Base-by-base conservation (phyloP, 2,329 filamentous ascomycete genomes). In the Neurospora crassa region DNA sequence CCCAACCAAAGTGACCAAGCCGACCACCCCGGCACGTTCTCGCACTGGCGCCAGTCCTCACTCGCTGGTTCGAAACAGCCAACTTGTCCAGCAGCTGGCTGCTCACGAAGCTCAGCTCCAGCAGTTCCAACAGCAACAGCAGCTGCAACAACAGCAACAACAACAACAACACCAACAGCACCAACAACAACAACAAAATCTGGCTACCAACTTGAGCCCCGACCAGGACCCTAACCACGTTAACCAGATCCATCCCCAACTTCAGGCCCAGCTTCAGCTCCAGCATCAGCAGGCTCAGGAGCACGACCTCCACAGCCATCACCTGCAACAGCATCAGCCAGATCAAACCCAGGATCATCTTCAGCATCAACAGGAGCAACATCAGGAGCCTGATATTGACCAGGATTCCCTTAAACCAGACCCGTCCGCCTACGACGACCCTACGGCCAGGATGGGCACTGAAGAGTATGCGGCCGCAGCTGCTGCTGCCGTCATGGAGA, bases 1-100 rank as follows among this genome's bases (percentile, higher is more conserved):
- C 70, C 79, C 79, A 43, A 81, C 77, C 78, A 84, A 83, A 77
- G 82, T 85, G 76, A 81, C 80, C 69, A 86, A 85, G 77, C 77
- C 80, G 59, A 73, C 74, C 67, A 72, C 76, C 37, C 70, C 74
- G 67, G 72, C 75, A 53, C 76, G 77, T 67, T 76, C 76, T 67
- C 76, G 77, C 67, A 78, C 79, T 40, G 75, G 75, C 72, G 74
- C 77, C 71, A 79, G 74, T 75, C 42, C 74, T 34, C 69, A 63
- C 53, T 34, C 53, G 53, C 24, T 63, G 53, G 53, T 63, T 37
- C 40, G 68, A 69, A 47, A 53, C 70, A 40, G 59, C 41, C n/a
- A 29, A 29, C 47, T 42, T 67, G 53, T 63, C 53, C 53, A 63
- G 53, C 73, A 75, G 67, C 74, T 73, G 67, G 70, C 72, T 37